Conservation (phyloP, 164 flowering plant genomes). For the Pachysandra terminalis region DNA sequence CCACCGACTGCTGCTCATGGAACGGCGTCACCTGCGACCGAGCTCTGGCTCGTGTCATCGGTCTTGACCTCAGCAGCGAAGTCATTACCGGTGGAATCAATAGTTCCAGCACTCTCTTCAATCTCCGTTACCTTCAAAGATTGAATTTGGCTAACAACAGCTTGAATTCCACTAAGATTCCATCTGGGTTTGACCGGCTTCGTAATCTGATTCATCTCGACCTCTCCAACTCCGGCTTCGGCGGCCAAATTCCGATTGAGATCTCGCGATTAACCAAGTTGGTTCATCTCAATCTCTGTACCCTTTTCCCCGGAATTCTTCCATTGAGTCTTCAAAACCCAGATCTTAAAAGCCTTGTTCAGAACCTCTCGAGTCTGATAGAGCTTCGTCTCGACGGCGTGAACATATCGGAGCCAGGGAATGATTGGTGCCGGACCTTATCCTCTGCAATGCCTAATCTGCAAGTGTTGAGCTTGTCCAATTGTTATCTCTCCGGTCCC, state of each 20-base stretch:
- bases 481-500: slow-evolving; percentile 31
- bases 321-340: slow-evolving; percentile 8
- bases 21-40: slow-evolving; percentile 7
- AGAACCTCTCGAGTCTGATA: neutral
- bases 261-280: slow-evolving; percentile 7
- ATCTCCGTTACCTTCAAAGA: slow-evolving; percentile 4
- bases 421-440: slow-evolving; percentile 14
- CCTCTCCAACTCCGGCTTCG: slow-evolving; percentile 5
- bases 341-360: neutral
- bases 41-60: slow-evolving; percentile 3
- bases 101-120: slow-evolving; percentile 8
- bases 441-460: slow-evolving; percentile 15
- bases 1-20: slow-evolving; percentile 16
- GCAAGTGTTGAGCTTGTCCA: slow-evolving; percentile 6
- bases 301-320: neutral
- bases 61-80: slow-evolving; percentile 5
- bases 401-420: neutral
- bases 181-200: slow-evolving; percentile 4
- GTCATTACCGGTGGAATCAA: neutral
- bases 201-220: slow-evolving; percentile 2
- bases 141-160: slow-evolving; percentile 8
- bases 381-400: slow-evolving; percentile 3
- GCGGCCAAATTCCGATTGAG: slow-evolving; percentile 9
- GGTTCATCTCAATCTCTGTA: slow-evolving; percentile 13
- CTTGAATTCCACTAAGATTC: neutral